phyloP scores from a whole-genome alignment of 257 asterid genomes.

The Jacaranda mimosifolia region DNA sequence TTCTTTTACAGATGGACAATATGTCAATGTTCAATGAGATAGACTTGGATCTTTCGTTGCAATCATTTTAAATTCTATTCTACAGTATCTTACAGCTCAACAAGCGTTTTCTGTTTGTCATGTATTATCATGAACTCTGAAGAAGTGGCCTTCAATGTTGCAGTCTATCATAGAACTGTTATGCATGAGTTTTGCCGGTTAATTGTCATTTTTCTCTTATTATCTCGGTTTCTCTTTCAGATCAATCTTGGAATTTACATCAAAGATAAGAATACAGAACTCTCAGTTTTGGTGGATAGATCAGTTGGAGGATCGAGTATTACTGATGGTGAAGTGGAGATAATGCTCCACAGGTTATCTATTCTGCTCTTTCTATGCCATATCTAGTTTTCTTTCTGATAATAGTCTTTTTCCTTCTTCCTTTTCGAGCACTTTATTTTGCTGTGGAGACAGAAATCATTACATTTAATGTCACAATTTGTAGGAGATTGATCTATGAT shows the following conservation, averaged over 20 bases:
- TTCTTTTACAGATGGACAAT: not conserved
- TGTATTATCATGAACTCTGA: too few species aligned
- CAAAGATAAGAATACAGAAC: conserved; percentile 75
- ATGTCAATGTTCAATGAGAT: not conserved
- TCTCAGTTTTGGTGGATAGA: conserved; percentile 95
- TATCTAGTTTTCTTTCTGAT: not conserved
- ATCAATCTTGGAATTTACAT: conserved; percentile 90
- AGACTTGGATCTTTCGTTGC: not conserved
- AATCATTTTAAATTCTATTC: not conserved
- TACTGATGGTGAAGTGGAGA: conserved; percentile 84
- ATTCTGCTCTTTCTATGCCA: not conserved
- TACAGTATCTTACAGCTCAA: too few species aligned
- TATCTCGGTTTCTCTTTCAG: conserved; percentile 51
- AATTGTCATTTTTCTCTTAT: not conserved
- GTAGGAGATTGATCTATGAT: conserved; percentile 88
- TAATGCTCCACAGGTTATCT: conserved; percentile 89
- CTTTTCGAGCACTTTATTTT: not conserved
- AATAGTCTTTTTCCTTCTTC: not conserved
- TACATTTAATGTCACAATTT: conserved; percentile 20
- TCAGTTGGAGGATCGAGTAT: conserved; percentile 95
- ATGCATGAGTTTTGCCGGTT: not conserved
- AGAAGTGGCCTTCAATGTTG: too few species aligned
- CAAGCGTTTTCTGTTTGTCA: too few species aligned
- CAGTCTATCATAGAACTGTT: too few species aligned
- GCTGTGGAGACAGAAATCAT: too few species aligned